Base-by-base conservation (phyloP, 139 green algal genomes). In the Micractinium conductrix region DNA sequence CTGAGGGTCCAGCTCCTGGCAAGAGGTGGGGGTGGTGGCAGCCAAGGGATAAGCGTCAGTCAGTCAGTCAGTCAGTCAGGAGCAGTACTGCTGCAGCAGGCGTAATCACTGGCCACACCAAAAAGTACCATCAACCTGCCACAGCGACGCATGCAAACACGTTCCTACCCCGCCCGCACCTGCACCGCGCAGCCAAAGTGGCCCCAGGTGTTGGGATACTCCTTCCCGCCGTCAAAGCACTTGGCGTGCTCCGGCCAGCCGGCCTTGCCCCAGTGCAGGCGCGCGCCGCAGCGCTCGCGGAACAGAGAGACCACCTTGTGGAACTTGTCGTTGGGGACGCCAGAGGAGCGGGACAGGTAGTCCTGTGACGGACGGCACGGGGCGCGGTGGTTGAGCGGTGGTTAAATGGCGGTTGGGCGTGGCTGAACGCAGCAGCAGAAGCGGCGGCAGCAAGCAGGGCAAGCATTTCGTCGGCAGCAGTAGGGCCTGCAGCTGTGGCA, bases 221-320 rank as follows among this genome's bases (percentile, higher is more conserved):
- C 84, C 88, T 19, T 87, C 50, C 62, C 78, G 62, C 28, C 76
- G 10, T 82, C 24, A 79, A 95, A 97, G 88, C 92, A 96, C 19
- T 79, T 4, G 17, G 85, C 90, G 22, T 89, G 62, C 68, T 80
- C 55, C 17, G 86, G 84, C 90, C 90, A 93, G 33, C 92, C 92
- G 42, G 92, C 90, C 94, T 95, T 84, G 91, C 92, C 87, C 89
- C 91, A 98, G 85, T 98, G 95, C 74, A 97, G 62, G 0, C 95
- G 90, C 0, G 89, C 94, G 26, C 80, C 72, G 81, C 94, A 97
- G 42, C 88, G 72, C 10, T 87, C 35, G 26, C 84, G 53, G 76
- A 92, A 84, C n/a, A 93, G 68, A 3, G 72, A 38, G 50, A 94
- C 62, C 10, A 93, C 58, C 2, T 53, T 26, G 44, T 87, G 45